Percentiles rank a stretch among this genome's conserved stretches.
phyloP scores from a whole-genome alignment of 176 grass and related monocot species.

The Carex scoparia region DNA sequence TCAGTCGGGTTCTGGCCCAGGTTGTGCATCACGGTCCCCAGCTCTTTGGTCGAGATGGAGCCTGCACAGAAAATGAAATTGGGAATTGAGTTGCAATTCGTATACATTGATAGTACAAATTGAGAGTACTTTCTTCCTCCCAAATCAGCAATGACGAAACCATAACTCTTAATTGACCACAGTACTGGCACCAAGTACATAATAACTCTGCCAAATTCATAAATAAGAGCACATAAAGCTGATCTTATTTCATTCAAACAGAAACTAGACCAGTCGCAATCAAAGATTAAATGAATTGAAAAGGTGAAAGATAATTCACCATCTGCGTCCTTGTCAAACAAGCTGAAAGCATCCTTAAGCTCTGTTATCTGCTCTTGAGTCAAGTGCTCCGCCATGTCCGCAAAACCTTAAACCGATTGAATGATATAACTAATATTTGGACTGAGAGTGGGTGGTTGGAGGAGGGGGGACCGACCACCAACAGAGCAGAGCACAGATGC shows the following conservation, averaged over 20 bases:
- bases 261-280: not conserved
- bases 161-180: not conserved
- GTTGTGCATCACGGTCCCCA: constrained; percentile 54
- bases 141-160: not conserved
- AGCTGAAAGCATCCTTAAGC: constrained; percentile 94
- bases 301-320: constrained; percentile 31
- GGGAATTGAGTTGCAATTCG: not conserved
- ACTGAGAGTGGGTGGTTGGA: not conserved
- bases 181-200: not conserved
- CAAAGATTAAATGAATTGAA: not conserved
- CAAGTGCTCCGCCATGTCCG: constrained; percentile 62
- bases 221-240: not conserved
- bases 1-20: constrained; percentile 60
- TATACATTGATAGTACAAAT: not conserved
- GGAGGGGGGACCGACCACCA: not conserved
- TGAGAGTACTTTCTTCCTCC: not conserved
- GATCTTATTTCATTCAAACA: not conserved
- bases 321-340: constrained; percentile 97
- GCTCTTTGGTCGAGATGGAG: constrained; percentile 54
- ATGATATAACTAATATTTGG: not conserved
- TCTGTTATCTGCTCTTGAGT: constrained; percentile 89
- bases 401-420: not conserved
- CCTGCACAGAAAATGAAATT: constrained; percentile 23
- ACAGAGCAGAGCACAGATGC: not conserved
- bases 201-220: not conserved